Evolutionary conservation across 192 early-diverging fungal genomes (phyloP).

Genomic region (Mortierella alpina): DNA sequence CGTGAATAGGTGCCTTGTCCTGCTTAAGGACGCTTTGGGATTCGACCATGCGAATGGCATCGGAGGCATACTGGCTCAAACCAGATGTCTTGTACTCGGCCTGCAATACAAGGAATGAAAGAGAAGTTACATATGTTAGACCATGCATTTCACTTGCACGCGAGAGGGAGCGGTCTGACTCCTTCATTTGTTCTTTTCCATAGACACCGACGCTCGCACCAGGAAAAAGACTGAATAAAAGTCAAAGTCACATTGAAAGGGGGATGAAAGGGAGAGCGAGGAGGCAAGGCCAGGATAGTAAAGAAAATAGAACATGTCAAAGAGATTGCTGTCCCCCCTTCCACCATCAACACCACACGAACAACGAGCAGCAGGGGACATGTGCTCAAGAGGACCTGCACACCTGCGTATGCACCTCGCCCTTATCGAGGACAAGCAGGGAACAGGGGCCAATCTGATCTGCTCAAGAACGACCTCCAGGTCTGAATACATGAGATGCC

Average conservation of each 20-base stretch:
- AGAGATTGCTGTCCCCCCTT: neutral
- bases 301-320: neutral
- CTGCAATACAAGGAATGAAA: neutral
- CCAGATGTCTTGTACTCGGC: conserved; percentile 18
- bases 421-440: too few species aligned
- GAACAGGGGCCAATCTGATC: too few species aligned
- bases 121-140: neutral
- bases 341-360: neutral
- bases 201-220: neutral
- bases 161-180: neutral
- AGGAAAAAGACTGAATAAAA: neutral
- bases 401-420: too few species aligned
- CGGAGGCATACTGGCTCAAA: conserved; percentile 51
- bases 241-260: neutral
- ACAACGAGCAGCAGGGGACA: too few species aligned
- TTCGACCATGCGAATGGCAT: conserved; percentile 47
- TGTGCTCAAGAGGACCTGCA: too few species aligned
- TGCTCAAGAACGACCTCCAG: too few species aligned
- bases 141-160: neutral
- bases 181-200: neutral
- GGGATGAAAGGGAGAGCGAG: neutral
- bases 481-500: too few species aligned
- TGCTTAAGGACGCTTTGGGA: conserved; percentile 50
- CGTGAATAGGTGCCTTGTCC: conserved; percentile 44
- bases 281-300: neutral